These are phyloP conservation scores for Sporothrix brunneoviolacea DNA, from an alignment of 2,329 filamentous ascomycete species.

Conservation along the genomic window DNA sequence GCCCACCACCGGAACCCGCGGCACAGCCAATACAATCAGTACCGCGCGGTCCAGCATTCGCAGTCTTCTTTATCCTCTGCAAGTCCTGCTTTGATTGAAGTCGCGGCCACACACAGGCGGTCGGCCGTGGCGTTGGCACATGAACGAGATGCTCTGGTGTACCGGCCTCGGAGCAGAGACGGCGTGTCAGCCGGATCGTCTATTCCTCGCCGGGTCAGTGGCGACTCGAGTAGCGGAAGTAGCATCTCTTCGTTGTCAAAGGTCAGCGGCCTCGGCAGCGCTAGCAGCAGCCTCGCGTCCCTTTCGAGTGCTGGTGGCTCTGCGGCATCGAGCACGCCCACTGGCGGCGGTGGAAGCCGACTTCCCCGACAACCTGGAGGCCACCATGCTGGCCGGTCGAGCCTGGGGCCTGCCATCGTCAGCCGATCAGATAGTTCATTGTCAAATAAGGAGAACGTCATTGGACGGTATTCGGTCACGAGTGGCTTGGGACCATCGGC, in stretches of 20 bases:
- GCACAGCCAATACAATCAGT: constrained; percentile 15
- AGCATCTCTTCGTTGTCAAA: constrained; percentile 16
- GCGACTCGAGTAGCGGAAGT: constrained; percentile 22
- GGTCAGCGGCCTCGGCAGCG: constrained; percentile 8
- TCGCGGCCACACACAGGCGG: constrained; percentile 36
- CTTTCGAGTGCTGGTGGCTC: constrained; percentile 3
- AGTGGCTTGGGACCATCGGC: constrained; percentile 1
- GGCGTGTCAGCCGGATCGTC: constrained; percentile 18
- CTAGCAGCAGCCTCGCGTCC: constrained; percentile 10
- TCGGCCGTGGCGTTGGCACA: constrained; percentile 28
- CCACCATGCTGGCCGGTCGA: constrained; percentile 22
- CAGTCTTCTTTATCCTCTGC: constrained; percentile 23
- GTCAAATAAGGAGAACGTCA: constrained; percentile 22
- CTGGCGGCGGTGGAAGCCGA: constrained; percentile 18
- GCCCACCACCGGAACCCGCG: neutral
- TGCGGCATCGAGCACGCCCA: constrained; percentile 4
- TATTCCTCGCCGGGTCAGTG: constrained; percentile 28
- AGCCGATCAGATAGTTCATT: constrained; percentile 22
- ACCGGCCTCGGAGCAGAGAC: constrained; percentile 28
- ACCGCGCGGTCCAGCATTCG: constrained; percentile 25
- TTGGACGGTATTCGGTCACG: constrained; percentile 10
- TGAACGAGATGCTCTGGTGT: constrained; percentile 32
- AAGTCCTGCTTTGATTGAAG: constrained; percentile 41
- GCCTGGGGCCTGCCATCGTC: constrained; percentile 20
- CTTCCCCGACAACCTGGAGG: constrained; percentile 25